These are phyloP conservation scores for Breynia disticha DNA, from an alignment of 441 rosid genomes.

Conservation along the genomic window DNA sequence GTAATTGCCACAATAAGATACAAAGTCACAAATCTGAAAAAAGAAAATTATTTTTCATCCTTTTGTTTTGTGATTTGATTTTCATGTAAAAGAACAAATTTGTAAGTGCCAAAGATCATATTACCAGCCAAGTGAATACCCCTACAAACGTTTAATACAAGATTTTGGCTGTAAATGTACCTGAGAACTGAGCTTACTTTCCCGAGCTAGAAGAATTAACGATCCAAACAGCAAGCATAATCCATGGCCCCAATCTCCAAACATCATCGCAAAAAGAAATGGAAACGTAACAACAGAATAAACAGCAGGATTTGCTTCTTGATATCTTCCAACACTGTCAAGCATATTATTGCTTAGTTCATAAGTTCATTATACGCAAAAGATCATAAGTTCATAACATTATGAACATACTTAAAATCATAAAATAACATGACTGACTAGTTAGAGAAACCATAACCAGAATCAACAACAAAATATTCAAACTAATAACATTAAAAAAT, in stretches of 20 bases:
- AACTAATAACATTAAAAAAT: neutral
- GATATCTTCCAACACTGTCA: constrained; percentile 89
- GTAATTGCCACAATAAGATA: too few relatives aligned
- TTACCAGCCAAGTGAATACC: neutral
- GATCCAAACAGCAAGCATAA: constrained; percentile 76
- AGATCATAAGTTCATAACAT: too few relatives aligned
- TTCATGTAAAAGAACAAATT: neutral
- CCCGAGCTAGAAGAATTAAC: constrained; percentile 45
- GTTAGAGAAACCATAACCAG: constrained; percentile 9
- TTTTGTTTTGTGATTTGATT: too few relatives aligned
- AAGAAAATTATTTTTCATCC: too few relatives aligned
- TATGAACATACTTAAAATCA: too few relatives aligned
- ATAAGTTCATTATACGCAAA: constrained; percentile 13
- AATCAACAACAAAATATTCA: constrained; percentile 7
- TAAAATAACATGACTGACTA: constrained; percentile 12
- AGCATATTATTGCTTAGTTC: constrained; percentile 18
- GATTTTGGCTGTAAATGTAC: constrained; percentile 30
- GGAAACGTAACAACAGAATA: constrained; percentile 81
- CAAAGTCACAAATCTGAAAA: neutral
- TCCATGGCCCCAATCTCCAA: constrained; percentile 99
- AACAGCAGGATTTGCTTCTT: constrained; percentile 90
- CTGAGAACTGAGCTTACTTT: constrained; percentile 74
- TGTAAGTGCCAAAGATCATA: neutral
- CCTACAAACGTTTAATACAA: constrained; percentile 9
- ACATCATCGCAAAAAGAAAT: constrained; percentile 85